phyloP scores from a whole-genome alignment of 2,329 filamentous ascomycete genomes.

The Didymella pinodella region DNA sequence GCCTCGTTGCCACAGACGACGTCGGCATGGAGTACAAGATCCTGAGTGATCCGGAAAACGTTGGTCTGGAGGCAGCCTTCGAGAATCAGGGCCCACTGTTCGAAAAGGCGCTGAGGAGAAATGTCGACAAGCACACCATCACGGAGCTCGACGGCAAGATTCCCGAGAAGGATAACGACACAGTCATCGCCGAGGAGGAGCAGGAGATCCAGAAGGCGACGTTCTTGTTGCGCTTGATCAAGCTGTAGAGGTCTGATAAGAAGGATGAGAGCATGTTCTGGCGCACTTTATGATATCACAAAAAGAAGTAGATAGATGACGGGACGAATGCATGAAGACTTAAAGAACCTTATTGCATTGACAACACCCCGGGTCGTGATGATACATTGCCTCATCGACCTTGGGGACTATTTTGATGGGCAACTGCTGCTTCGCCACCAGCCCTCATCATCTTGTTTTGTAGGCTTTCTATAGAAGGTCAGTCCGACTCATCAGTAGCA shows the following conservation, averaged over 20 bases:
- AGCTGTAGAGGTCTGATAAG: constrained; percentile 60
- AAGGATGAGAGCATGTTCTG: constrained; percentile 12
- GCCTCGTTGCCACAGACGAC: constrained; percentile 89
- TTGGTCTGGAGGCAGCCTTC: constrained; percentile 76
- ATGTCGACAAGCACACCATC: constrained; percentile 73
- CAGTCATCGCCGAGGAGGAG: constrained; percentile 79
- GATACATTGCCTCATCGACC: neutral
- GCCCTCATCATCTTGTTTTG: constrained; percentile 39
- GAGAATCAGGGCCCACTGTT: constrained; percentile 72
- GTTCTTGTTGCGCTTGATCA: constrained; percentile 78
- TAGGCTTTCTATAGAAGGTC: constrained; percentile 34
- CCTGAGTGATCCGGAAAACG: constrained; percentile 76
- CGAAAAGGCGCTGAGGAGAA: constrained; percentile 78
- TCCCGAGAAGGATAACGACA: constrained; percentile 59
- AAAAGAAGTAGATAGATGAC: constrained; percentile 27
- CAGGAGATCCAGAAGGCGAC: constrained; percentile 86
- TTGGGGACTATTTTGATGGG: neutral
- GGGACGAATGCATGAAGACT: constrained; percentile 24
- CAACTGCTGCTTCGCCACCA: constrained; percentile 2
- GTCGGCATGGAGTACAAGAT: constrained; percentile 94
- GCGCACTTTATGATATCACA: constrained; percentile 23
- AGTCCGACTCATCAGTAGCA: neutral
- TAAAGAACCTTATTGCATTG: constrained; percentile 4
- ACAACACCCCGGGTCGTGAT: neutral
- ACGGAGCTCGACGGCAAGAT: constrained; percentile 67